Percentiles rank a stretch among this genome's conserved stretches.
Conservation (phyloP, 768 basidiomycete species). For the Rhodotorula graminis region DNA sequence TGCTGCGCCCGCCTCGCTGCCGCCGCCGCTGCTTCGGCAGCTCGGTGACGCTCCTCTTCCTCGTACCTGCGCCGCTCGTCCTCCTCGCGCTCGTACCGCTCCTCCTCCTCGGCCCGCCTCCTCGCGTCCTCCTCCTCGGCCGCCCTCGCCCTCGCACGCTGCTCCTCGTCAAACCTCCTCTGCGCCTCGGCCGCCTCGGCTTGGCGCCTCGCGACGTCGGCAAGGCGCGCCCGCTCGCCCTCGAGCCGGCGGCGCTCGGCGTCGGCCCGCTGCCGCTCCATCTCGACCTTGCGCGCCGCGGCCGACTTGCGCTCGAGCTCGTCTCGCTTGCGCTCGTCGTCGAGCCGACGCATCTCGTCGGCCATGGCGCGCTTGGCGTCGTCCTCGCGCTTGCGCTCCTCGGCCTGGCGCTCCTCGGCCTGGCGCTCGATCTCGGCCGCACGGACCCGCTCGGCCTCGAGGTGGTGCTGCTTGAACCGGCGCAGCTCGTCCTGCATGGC, state of each 20-base stretch:
- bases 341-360: conserved; percentile 11
- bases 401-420: conserved; percentile 1
- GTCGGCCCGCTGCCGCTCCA: conserved; percentile 19
- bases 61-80: background rate
- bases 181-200: background rate
- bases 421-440: conserved; percentile 5
- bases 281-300: conserved; percentile 6
- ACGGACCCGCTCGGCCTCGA: conserved; percentile 2
- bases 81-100: background rate
- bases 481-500: conserved; percentile 4
- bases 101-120: conserved; percentile 5
- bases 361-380: conserved; percentile 24
- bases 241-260: conserved; percentile 7
- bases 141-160: background rate
- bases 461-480: conserved; percentile 22
- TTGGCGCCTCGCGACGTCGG: background rate
- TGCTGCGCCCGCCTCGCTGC: background rate
- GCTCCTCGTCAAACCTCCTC: background rate
- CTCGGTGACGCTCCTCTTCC: background rate
- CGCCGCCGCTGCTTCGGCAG: background rate
- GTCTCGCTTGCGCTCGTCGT: conserved; percentile 18
- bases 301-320: conserved; percentile 6
- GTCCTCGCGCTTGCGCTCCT: conserved; percentile 21
- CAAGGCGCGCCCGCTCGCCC: conserved; percentile 1
- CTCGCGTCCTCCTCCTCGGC: conserved; percentile 2